Evolutionary conservation across 805 yeast genomes (phyloP), one percentile per base, ranked within the genome.

Genomic region (Suhomyces pyralidae): DNA sequence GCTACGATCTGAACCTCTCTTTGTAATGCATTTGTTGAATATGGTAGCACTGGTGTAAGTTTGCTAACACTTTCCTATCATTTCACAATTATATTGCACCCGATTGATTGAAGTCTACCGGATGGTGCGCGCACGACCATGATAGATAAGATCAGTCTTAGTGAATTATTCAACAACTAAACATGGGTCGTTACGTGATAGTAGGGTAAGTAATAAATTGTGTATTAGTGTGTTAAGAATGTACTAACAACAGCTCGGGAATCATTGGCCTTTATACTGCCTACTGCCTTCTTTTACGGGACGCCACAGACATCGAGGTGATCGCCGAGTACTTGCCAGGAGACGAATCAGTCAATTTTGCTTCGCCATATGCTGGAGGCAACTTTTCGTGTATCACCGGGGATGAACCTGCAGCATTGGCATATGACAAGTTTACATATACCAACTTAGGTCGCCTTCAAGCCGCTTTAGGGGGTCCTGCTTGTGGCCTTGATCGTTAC

Each of bases 311-410:
- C 5, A 79, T 89, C 55, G 74, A 81, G 3, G 78, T 88, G 2
- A 59, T 85, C 17, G 93, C 89, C 7, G 81, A 86, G 61, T 80
- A 78, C 59, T 66, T 85, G 38, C 96, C 96, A 2, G 96, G 96
- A 4, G 96, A 89, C 61, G 86, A 82, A 57, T 83, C 90, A 3
- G 81, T 81, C 52, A 74, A 81, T 48, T 89, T 85, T 66, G 84
- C 96, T 1, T 86, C 92, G 0, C 96, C 96, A 0, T 86, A 86
- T 81, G 96, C 96, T 0, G 79, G 77, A 6, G 72, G 72, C 7
- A 59, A 68, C 65, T 65, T 76, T 55, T 66, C 69, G 17, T 57
- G 73, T 45, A 84, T 86, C 46, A 79, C 88, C 0, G 87, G 84
- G 2, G 76, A 78, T 54, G 88, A 84, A 57, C 57, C 61, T 1